Evolutionary conservation across 2,329 filamentous ascomycete species (phyloP), one percentile per base, ranked within the genome.

Genomic region (Aspergillus sp.): DNA sequence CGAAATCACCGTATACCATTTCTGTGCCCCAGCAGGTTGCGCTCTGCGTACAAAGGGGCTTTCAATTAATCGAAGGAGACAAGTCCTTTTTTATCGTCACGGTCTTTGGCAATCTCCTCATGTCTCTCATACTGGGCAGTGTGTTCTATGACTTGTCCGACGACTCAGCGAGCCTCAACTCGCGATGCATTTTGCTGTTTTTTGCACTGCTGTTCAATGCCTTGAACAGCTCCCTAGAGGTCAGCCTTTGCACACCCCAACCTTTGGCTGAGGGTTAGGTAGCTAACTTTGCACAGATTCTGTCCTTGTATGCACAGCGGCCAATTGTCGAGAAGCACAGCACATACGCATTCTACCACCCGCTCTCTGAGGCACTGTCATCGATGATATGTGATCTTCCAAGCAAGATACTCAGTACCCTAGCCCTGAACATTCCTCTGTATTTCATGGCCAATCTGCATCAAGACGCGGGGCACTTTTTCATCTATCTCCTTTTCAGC

Each of bases 301-400:
- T 95, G 27, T 92, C 90, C 0, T 82, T 96, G 6, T 96, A 95
- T 70, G 85, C 90, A 1, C 92, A 96, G 83, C 88, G 93, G 37
- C 89, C 90, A 1, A 96, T 96, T 66, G 90, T 97, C 58, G 91
- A 96, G 71, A 96, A 96, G 72, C 93, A 97, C 66, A 78, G 83
- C 55, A 86, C 89, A 57, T 96, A 96, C 70, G 91, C 92, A n/a
- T 81, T 96, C 15, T 96, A 96, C 68, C 93, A 96, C 68, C 91
- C 93, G 0, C 92, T 89, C 8, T 89, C 91, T 12, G 92, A 97
- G 80, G 90, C 91, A 15, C 82, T 91, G 58, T 86, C 90, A 0
- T 95, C 90, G 8, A 95, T 96, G 88, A 75, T 96, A 27, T 89
- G 85, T 60, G 93, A 97, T 66, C 76, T 96, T 75, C 93, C 93